phyloP scores from a whole-genome alignment of 371 early-diverging fungal genomes.

The Thermomucor indicae-seudaticae region DNA sequence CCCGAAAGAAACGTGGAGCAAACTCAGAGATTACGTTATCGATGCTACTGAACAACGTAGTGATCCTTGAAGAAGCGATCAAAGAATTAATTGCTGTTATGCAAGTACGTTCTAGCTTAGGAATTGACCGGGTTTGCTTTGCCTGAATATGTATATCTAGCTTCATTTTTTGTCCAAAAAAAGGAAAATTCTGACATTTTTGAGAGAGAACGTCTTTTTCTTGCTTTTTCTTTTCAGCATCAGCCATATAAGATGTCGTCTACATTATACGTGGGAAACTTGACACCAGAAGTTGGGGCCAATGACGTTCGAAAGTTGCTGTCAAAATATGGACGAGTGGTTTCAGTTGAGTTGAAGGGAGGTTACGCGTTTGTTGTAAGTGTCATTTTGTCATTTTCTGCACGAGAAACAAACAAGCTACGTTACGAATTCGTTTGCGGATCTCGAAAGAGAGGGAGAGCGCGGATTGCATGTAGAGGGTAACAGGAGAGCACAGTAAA shows the following conservation, averaged over 20 bases:
- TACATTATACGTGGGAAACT: not conserved
- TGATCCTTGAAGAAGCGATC: conserved; percentile 81
- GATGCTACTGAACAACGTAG: conserved; percentile 72
- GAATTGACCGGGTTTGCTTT: conserved; percentile 62
- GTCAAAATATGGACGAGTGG: not conserved
- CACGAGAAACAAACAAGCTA: not conserved
- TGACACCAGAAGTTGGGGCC: not conserved
- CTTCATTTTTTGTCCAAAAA: too few relatives aligned
- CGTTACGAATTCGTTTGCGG: too few relatives aligned
- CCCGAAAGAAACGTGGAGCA: conserved; percentile 13
- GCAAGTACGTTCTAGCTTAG: conserved; percentile 67
- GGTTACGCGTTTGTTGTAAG: not conserved
- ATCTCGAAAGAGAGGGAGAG: too few relatives aligned
- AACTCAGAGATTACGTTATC: conserved; percentile 49
- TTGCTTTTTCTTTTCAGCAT: too few relatives aligned
- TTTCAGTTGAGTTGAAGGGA: not conserved
- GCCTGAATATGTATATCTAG: conserved; percentile 1
- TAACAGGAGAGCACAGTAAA: too few relatives aligned
- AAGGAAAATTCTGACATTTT: too few relatives aligned
- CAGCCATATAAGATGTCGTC: too few relatives aligned
- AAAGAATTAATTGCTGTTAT: conserved; percentile 84
- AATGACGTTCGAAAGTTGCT: not conserved
- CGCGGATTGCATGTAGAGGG: too few relatives aligned
- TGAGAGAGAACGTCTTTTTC: too few relatives aligned
- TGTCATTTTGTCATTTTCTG: not conserved